Evolutionary conservation across 2,329 filamentous ascomycete genomes (phyloP).

Genomic region (Colletotrichum chlorophyti): DNA sequence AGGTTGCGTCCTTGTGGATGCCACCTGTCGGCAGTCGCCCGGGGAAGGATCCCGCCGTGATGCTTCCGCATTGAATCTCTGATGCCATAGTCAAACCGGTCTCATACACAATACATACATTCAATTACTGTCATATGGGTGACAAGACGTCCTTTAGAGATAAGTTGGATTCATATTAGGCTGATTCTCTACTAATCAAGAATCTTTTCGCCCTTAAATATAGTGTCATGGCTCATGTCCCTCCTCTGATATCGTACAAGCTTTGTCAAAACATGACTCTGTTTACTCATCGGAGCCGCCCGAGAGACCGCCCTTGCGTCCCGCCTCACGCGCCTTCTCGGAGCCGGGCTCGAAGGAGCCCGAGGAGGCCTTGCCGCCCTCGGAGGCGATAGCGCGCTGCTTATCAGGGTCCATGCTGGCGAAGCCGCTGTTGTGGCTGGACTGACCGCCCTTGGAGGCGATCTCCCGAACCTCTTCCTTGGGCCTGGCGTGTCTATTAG

Average conservation of each 20-base stretch:
- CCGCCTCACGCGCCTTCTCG: slow-evolving; percentile 59
- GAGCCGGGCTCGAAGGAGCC: slow-evolving; percentile 62
- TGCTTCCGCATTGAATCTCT: too few species aligned
- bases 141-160: too few species aligned
- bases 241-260: slow-evolving; percentile 1
- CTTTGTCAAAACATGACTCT: background rate
- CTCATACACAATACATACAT: too few species aligned
- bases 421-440: slow-evolving; percentile 45
- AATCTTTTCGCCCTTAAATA: background rate
- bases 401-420: slow-evolving; percentile 49
- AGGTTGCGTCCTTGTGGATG: too few species aligned
- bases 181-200: background rate
- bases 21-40: too few species aligned
- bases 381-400: slow-evolving; percentile 61
- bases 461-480: slow-evolving; percentile 52
- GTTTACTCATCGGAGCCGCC: background rate
- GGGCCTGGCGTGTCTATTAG: too few species aligned
- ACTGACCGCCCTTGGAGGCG: slow-evolving; percentile 47
- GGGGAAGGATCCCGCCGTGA: too few species aligned
- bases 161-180: background rate
- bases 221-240: background rate
- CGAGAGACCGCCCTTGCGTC: slow-evolving; percentile 55
- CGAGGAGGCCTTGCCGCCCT: slow-evolving; percentile 58
- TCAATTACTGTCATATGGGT: too few species aligned
- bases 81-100: too few species aligned